Evolutionary conservation across 1,284 basidiomycete genomes (phyloP), one percentile per base, ranked within the genome.

Genomic region (Takashimella koratensis): DNA sequence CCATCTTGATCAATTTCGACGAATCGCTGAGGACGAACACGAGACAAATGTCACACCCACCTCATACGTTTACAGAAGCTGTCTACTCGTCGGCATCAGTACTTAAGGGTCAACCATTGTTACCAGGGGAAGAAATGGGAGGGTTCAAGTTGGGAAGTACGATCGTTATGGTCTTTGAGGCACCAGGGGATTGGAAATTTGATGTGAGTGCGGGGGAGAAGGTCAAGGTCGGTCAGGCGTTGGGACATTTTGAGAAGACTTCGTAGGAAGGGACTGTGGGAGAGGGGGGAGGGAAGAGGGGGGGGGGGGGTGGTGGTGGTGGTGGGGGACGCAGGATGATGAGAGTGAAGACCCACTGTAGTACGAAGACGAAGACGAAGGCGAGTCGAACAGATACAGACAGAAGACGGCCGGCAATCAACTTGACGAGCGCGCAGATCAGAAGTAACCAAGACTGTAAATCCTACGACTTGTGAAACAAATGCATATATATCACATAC

Each of bases 1-100:
- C 88, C 60, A 98, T 99, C 77, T 86, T 86, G 60, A 84, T 99
- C 74, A 95, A 97, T 76, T 99, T 99, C 76, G 96, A 99, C 77
- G 81, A 86, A 83, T 84, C 83, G 8, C 82, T 95, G 19, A 85
- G 90, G 44, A 95, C 92, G 4, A 95, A 95, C 76, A 82, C 86
- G 40, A 83, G 82, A 52, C 83, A 70, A n/a, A 79, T 80, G 0
- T 68, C 75, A 5, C 87, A 89, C 47, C 87, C 87, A 0, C 84
- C 89, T 0, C 93, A 94, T 21, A 92, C 92, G 1, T 98, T 90
- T 76, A 85, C 84, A 8, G 95, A 98, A 76, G 95, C 94, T 0
- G 86, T 89, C 21, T 97, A 97, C 75, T 83, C 84, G 2, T 82
- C 82, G 5, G 92, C 91, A 0, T 90, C 87, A 1, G 76, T 98